Evolutionary conservation across 2,329 filamentous ascomycete species (phyloP).

Genomic region (Emmonsiellopsis sp.): DNA sequence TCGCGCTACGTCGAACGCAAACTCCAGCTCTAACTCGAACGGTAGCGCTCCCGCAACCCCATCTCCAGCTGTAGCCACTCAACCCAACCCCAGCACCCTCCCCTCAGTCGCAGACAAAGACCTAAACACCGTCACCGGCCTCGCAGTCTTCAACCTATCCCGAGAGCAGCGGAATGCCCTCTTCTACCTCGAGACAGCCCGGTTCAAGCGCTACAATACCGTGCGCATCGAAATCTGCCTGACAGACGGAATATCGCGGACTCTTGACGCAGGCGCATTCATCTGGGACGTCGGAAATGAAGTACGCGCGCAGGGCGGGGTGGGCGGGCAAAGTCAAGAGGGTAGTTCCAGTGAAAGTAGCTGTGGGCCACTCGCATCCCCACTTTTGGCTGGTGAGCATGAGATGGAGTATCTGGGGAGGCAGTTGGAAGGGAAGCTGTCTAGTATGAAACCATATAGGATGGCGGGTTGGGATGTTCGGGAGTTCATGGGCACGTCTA

Average conservation of each 20-base stretch:
- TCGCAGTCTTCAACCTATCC: conserved; percentile 20
- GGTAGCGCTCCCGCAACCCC: not conserved
- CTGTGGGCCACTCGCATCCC: no score
- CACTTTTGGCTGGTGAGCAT: no score
- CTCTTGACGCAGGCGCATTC: conserved; percentile 20
- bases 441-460: no score
- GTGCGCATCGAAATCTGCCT: conserved; percentile 17
- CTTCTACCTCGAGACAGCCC: conserved; percentile 17
- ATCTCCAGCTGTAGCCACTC: not conserved
- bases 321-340: no score
- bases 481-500: no score
- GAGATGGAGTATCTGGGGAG: no score
- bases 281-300: not conserved
- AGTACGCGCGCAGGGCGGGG: no score
- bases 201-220: conserved; percentile 10
- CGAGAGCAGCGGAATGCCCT: conserved; percentile 17
- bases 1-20: no score
- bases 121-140: conserved; percentile 10
- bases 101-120: not conserved
- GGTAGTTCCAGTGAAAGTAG: no score
- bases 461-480: no score
- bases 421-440: no score
- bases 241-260: conserved; percentile 9
- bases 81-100: not conserved
- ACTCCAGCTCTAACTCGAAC: no score